Evolutionary conservation across 148 eudicot species (phyloP), one percentile per base, ranked within the genome.

Genomic region (Nepenthes gracilis): DNA sequence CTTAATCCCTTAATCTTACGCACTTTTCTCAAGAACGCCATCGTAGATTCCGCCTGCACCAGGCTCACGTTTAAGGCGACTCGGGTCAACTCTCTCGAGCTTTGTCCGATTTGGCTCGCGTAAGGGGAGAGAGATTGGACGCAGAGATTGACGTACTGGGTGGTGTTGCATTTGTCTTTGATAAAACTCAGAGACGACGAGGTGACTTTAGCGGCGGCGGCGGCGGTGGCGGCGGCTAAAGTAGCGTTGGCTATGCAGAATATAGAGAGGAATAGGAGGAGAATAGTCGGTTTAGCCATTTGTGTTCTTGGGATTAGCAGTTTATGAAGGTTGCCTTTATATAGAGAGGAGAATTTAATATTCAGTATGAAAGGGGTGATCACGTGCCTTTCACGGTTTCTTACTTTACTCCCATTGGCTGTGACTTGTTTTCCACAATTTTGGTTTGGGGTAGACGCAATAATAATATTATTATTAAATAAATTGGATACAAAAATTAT

Each of bases 61-160:
- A 80, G 74, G 77, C 83, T 85, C 54, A 87, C 81, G 35, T 73
- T 12, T 11, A 87, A 65, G 0, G 96, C 88, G 0, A 79, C 74
- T 35, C 67, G 77, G 61, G 81, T 82, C 23, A 87, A 34, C 13
- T 80, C 81, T 4, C 61, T 60, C 15, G 79, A 84, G 81, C 70
- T 80, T 2, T 63, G 60, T 1, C 70, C 61, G 72, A 87, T 78
- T 12, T 68, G 65, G 4, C 51, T 45, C 34, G 88, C 78, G 63
- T 64, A 78, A 56, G 57, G 43, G 10, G 86, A 72, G 38, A 87
- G 83, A 0, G 88, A 77, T 5, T 72, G 59, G 43, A 80, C 59
- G 55, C 96, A 87, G 2, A 77, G 35, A 5, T 63, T 33, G 2
- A 88, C 87, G 69, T 82, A 87, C 0, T 69, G 33, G 36, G 88